Percentiles rank a stretch among this genome's conserved stretches.
These are phyloP conservation scores for Dipodascus geniculatus DNA, from an alignment of 805 yeast genomes.

Conservation along the genomic window DNA sequence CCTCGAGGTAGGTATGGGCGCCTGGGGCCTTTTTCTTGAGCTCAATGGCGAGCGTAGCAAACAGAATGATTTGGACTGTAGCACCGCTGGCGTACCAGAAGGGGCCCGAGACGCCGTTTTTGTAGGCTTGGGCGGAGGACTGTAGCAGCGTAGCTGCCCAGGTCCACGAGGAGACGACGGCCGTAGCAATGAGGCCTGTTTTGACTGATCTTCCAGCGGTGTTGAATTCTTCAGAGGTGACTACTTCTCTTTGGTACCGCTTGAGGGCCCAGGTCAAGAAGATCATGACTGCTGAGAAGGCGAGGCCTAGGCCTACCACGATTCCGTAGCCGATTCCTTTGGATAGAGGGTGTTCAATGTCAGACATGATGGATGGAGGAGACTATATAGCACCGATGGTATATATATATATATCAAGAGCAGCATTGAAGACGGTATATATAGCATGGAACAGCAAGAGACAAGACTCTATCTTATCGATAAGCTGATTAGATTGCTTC, in stretches of 20 bases:
- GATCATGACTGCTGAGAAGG: constrained; percentile 61
- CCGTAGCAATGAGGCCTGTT: constrained; percentile 75
- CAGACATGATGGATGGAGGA: neutral
- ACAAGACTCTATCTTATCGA: neutral
- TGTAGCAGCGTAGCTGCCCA: constrained; percentile 76
- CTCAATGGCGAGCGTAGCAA: constrained; percentile 79
- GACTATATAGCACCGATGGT: too few species aligned
- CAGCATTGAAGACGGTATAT: too few species aligned
- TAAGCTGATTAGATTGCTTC: neutral
- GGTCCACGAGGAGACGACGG: constrained; percentile 92
- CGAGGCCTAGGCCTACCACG: constrained; percentile 75
- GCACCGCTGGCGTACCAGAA: constrained; percentile 88
- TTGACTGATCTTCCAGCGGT: constrained; percentile 88
- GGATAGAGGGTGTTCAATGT: constrained; percentile 31
- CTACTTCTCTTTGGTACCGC: constrained; percentile 73
- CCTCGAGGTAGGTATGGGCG: constrained; percentile 85
- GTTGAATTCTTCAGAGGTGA: constrained; percentile 87
- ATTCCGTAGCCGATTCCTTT: constrained; percentile 84
- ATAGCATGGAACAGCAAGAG: too few species aligned
- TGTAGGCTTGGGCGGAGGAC: constrained; percentile 69
- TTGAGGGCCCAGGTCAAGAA: constrained; percentile 55
- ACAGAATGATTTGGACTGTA: constrained; percentile 73
- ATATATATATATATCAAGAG: too few species aligned
- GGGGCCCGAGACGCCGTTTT: constrained; percentile 69
- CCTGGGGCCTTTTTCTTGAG: constrained; percentile 83